Evolutionary conservation across 225 moss, liverwort and hornwort genomes (phyloP).

Genomic region (Bryoerythrophyllum caledonicum): DNA sequence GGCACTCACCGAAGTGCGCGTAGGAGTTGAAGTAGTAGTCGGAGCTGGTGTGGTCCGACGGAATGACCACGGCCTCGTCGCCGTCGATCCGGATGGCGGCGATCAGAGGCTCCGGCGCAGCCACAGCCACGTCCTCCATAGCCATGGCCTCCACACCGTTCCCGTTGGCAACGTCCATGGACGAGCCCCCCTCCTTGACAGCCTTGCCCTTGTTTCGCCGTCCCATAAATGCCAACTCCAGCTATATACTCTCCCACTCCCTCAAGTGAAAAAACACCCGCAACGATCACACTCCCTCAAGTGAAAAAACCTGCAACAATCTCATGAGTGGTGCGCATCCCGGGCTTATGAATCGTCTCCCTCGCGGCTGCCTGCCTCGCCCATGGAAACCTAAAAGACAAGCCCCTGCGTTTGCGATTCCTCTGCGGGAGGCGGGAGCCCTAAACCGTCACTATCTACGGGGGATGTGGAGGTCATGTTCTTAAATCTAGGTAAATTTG

Average conservation of each 20-base stretch:
- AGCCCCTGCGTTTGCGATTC: not conserved
- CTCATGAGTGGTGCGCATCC: too few relatives aligned
- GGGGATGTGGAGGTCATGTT: rapidly evolving
- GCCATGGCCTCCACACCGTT: conserved; percentile 46
- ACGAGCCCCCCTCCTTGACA: conserved; percentile 35
- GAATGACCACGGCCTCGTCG: conserved; percentile 39
- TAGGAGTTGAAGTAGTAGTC: conserved; percentile 99
- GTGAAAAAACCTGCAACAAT: not conserved
- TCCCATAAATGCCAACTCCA: conserved; percentile 36
- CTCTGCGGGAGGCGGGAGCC: not conserved
- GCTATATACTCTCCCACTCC: not conserved
- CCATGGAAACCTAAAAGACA: conserved; percentile 25
- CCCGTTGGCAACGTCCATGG: conserved; percentile 26
- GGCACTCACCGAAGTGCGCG: conserved; percentile 81
- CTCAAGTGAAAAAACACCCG: not conserved
- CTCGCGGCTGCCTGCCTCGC: too few relatives aligned
- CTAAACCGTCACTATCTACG: not conserved
- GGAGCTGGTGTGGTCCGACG: conserved; percentile 82
- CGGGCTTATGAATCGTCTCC: not conserved
- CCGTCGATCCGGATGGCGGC: conserved; percentile 50
- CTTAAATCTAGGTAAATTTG: not conserved
- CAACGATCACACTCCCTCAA: not conserved
- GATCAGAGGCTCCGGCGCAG: conserved; percentile 46
- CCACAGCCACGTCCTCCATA: conserved; percentile 23
- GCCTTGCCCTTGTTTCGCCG: conserved; percentile 61